A percentile compares a stretch with the other conserved stretches of the same genome.
Conservation (phyloP, 805 yeast species). For the Ogataea ganodermae region DNA sequence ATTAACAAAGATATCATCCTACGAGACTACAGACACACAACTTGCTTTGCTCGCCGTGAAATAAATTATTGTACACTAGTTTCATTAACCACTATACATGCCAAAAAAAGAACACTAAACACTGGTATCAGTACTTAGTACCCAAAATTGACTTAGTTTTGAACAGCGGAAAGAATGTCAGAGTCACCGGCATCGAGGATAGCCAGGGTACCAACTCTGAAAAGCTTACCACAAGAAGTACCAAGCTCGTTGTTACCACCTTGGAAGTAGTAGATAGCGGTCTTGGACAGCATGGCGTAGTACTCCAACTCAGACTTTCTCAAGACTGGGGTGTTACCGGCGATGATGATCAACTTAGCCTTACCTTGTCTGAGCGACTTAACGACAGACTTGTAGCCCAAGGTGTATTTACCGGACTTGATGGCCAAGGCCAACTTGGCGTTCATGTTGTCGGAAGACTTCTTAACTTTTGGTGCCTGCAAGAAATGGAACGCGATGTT, state of each 20-base stretch:
- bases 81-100: constrained; percentile 3
- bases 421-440: constrained; percentile 96
- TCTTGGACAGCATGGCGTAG: constrained; percentile 99
- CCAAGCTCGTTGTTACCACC: constrained; percentile 99
- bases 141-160: constrained; percentile 23
- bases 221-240: constrained; percentile 99
- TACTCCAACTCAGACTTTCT: constrained; percentile 99
- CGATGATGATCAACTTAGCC: constrained; percentile 96
- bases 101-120: constrained; percentile 1
- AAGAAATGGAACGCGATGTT: constrained; percentile 5
- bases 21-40: not conserved
- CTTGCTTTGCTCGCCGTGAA: not conserved
- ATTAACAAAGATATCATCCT: not conserved
- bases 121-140: not conserved
- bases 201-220: constrained; percentile 98
- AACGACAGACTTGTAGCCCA: constrained; percentile 98
- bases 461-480: constrained; percentile 94
- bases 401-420: constrained; percentile 99
- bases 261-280: constrained; percentile 97
- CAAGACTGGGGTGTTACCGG: constrained; percentile 99
- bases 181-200: constrained; percentile 99
- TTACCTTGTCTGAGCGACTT: constrained; percentile 98
- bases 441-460: constrained; percentile 91
- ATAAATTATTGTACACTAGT: constrained; percentile 1
- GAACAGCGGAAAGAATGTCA: constrained; percentile 82